Evolutionary conservation across 2,329 filamentous ascomycete species (phyloP).

Genomic region (Chrysosporium queenslandicum): DNA sequence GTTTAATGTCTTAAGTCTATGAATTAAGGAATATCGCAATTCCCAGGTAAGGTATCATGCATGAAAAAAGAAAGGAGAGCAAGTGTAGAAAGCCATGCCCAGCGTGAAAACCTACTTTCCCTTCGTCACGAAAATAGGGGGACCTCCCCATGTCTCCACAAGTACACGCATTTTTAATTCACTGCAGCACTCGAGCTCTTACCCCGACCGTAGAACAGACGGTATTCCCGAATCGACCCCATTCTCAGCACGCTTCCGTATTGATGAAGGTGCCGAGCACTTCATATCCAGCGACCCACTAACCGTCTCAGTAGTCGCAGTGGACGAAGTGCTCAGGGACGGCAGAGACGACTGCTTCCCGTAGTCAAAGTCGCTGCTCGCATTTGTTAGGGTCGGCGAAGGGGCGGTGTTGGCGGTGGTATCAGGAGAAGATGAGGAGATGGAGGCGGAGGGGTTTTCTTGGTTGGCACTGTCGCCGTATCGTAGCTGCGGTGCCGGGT

Average conservation of each 20-base stretch:
- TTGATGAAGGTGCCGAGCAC: neutral
- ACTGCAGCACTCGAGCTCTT: neutral
- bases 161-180: too few species aligned
- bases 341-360: conserved; percentile 4
- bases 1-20: neutral
- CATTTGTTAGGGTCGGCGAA: conserved; percentile 1
- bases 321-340: conserved; percentile 6
- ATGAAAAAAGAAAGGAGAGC: neutral
- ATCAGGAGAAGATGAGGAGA: neutral
- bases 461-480: neutral
- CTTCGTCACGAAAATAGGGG: too few species aligned
- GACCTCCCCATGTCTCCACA: too few species aligned
- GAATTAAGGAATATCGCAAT: neutral
- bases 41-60: neutral
- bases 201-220: neutral
- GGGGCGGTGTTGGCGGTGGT: neutral
- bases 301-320: neutral
- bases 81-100: neutral
- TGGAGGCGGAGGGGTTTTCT: neutral
- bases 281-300: conserved; percentile 2
- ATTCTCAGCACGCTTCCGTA: neutral
- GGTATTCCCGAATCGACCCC: neutral
- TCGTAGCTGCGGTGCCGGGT: neutral
- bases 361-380: neutral
- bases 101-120: neutral